phyloP scores from a whole-genome alignment of 148 eudicot species.

The Fagopyrum homotropicum region DNA sequence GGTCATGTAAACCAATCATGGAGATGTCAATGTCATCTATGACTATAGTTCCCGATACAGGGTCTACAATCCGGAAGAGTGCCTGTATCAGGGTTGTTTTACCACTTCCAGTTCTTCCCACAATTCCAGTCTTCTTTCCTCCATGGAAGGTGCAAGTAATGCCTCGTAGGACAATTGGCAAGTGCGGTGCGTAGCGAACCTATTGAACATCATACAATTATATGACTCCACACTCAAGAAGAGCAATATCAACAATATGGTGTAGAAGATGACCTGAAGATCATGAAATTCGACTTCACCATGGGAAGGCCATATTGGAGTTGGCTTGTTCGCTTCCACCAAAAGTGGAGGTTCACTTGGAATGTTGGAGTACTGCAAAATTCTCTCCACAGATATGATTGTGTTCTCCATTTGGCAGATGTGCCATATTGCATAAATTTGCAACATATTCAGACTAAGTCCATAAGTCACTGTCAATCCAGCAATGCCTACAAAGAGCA shows the following conservation, averaged over 20 bases:
- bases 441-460: slow-evolving; percentile 41
- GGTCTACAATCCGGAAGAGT: slow-evolving; percentile 60
- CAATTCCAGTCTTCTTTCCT: slow-evolving; percentile 60
- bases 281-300: slow-evolving; percentile 39
- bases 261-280: slow-evolving; percentile 21
- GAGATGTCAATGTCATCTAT: slow-evolving; percentile 50
- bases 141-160: slow-evolving; percentile 63
- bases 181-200: slow-evolving; percentile 62
- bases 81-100: slow-evolving; percentile 73
- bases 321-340: slow-evolving; percentile 38
- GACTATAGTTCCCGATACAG: slow-evolving; percentile 37
- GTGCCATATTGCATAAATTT: slow-evolving; percentile 31
- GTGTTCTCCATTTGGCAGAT: slow-evolving; percentile 43
- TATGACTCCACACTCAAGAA: too few species aligned
- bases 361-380: slow-evolving; percentile 45
- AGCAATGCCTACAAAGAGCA: slow-evolving; percentile 36
- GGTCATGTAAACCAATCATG: slow-evolving; percentile 56
- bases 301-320: slow-evolving; percentile 38
- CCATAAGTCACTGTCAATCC: slow-evolving; percentile 59
- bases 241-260: too few species aligned
- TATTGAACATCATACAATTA: too few species aligned
- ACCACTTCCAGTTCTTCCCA: slow-evolving; percentile 82
- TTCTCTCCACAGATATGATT: slow-evolving; percentile 61
- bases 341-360: slow-evolving; percentile 53
- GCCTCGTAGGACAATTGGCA: slow-evolving; percentile 69